Evolutionary conservation across 495 filamentous ascomycete genomes (phyloP).

Genomic region (Bacidia rubella): DNA sequence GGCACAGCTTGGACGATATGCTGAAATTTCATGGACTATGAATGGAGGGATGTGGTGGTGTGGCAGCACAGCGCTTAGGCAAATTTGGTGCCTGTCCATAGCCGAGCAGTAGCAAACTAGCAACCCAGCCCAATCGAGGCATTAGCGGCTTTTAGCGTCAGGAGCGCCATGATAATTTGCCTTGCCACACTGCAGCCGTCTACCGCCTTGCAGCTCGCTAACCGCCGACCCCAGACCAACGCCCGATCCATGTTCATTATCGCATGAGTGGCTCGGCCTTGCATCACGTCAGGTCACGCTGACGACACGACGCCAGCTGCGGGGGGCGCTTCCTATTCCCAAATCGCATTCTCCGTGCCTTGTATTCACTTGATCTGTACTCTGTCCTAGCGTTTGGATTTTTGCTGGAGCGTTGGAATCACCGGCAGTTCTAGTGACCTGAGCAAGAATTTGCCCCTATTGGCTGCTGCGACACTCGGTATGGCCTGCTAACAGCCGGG

Average conservation of each 20-base stretch:
- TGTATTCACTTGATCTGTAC: neutral
- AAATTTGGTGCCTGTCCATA: constrained; percentile 1
- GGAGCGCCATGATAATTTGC: constrained; percentile 1
- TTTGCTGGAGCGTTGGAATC: neutral
- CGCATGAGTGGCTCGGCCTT: neutral
- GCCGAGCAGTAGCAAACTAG: constrained; percentile 4
- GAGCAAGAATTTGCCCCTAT: neutral
- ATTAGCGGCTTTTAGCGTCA: neutral
- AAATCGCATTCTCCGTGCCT: neutral
- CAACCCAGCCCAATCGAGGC: too few relatives aligned
- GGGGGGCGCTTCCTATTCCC: too few relatives aligned
- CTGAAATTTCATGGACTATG: neutral
- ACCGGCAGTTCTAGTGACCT: neutral
- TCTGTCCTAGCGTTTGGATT: neutral
- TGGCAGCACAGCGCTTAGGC: constrained; percentile 6
- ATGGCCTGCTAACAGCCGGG: neutral
- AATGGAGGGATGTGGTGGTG: neutral
- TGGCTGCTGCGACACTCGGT: neutral
- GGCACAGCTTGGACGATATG: neutral
- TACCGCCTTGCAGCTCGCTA: constrained; percentile 6
- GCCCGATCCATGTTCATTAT: neutral
- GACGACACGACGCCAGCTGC: neutral
- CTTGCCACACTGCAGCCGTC: neutral
- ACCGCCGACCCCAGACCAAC: neutral
- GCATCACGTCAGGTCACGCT: neutral